A percentile compares a stretch with the other conserved stretches of the same genome.
phyloP scores from a whole-genome alignment of 306 rosid species.

The Acacia confusa region DNA sequence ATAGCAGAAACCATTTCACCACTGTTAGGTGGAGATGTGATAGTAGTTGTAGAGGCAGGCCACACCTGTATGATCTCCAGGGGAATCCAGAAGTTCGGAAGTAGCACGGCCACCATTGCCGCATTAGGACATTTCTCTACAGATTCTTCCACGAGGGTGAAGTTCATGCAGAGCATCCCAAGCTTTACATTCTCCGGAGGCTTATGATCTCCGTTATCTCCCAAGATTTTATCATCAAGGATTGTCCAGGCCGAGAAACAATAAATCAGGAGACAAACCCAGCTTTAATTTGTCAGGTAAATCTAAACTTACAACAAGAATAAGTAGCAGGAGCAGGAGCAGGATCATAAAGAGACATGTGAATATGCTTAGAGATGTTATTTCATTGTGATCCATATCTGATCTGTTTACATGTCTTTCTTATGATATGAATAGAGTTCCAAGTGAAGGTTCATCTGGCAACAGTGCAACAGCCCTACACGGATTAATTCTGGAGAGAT shows the following conservation, averaged over 20 bases:
- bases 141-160: constrained; percentile 51
- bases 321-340: neutral
- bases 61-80: constrained; percentile 97
- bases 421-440: neutral
- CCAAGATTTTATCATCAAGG: too few species aligned
- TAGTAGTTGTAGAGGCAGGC: constrained; percentile 89
- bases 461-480: neutral
- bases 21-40: constrained; percentile 71
- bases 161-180: constrained; percentile 81
- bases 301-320: neutral
- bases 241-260: neutral
- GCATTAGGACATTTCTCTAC: constrained; percentile 72
- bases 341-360: neutral
- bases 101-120: constrained; percentile 90
- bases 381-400: neutral
- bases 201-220: neutral
- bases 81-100: constrained; percentile 92
- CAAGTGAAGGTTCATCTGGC: neutral
- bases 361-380: neutral
- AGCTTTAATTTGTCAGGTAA: neutral
- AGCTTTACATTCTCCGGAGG: constrained; percentile 37
- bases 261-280: neutral
- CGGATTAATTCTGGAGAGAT: neutral
- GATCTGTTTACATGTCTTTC: neutral
- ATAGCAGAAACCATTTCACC: constrained; percentile 86